Evolutionary conservation across 371 early-diverging fungal genomes (phyloP).

Genomic region (Neoconidiobolus thromboides): DNA sequence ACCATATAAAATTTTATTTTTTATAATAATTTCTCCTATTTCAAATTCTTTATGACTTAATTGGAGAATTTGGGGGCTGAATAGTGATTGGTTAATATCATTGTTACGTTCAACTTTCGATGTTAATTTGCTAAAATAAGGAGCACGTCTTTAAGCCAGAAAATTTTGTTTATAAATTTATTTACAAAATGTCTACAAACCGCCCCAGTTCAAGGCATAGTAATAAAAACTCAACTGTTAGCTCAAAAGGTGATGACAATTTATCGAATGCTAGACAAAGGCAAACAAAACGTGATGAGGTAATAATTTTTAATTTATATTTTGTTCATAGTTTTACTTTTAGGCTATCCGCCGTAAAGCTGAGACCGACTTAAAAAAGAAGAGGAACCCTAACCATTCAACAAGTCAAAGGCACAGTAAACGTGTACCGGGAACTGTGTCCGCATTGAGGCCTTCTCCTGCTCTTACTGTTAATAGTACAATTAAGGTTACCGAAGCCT

Average conservation of each 20-base stretch:
- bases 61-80: too few relatives aligned
- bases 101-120: too few relatives aligned
- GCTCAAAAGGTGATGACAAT: neutral
- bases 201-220: conserved; percentile 6
- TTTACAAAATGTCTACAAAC: neutral
- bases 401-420: conserved; percentile 9
- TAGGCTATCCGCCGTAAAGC: conserved; percentile 7
- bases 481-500: conserved; percentile 74
- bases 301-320: conserved; percentile 3
- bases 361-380: conserved; percentile 5
- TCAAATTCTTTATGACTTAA: too few relatives aligned
- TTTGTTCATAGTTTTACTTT: neutral
- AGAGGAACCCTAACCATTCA: conserved; percentile 7
- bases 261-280: conserved; percentile 19
- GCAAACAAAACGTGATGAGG: conserved; percentile 25
- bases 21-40: too few relatives aligned
- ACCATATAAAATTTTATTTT: too few relatives aligned
- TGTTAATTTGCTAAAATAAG: too few relatives aligned
- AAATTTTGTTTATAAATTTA: neutral
- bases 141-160: too few relatives aligned
- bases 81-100: too few relatives aligned
- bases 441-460: conserved; percentile 63
- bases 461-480: conserved; percentile 80
- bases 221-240: neutral
- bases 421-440: conserved; percentile 44